Evolutionary conservation across 2,329 filamentous ascomycete genomes (phyloP).

Genomic region (Ceratocystis lukuohia): DNA sequence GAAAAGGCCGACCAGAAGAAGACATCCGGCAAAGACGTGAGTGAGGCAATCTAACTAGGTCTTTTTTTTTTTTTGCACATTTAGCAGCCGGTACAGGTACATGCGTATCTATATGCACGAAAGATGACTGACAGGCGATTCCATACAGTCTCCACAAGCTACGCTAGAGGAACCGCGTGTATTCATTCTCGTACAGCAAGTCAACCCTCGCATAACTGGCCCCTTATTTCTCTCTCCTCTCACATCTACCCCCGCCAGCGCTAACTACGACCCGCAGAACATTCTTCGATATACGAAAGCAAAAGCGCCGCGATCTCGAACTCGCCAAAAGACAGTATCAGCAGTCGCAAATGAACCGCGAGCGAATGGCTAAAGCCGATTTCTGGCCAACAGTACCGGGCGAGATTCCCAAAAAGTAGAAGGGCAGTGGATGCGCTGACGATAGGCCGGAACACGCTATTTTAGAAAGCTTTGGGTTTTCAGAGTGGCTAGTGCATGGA

Average conservation of each 20-base stretch:
- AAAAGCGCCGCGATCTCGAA: slow-evolving; percentile 45
- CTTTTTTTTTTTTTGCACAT: neutral
- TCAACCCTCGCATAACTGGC: neutral
- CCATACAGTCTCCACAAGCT: slow-evolving; percentile 6
- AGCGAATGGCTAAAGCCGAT: slow-evolving; percentile 62
- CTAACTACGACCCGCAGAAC: slow-evolving; percentile 35
- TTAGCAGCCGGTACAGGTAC: no score
- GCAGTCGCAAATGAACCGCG: slow-evolving; percentile 60
- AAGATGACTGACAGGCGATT: neutral
- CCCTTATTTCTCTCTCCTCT: neutral
- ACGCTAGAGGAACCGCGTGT: slow-evolving; percentile 50
- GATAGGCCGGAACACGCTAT: neutral
- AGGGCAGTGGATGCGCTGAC: neutral
- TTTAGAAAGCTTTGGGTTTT: neutral
- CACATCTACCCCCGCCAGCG: neutral
- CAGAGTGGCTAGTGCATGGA: neutral
- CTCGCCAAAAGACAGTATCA: slow-evolving; percentile 43
- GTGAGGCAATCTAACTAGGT: neutral
- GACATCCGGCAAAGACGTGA: neutral
- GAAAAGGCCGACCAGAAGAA: slow-evolving; percentile 22
- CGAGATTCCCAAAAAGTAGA: slow-evolving; percentile 21
- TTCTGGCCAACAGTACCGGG: slow-evolving; percentile 79
- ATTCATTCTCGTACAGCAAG: slow-evolving; percentile 69
- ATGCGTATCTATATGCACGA: neutral
- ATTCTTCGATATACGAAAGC: slow-evolving; percentile 76